Conservation (phyloP, 139 green algal species). For the Coelastrella sp. region DNA sequence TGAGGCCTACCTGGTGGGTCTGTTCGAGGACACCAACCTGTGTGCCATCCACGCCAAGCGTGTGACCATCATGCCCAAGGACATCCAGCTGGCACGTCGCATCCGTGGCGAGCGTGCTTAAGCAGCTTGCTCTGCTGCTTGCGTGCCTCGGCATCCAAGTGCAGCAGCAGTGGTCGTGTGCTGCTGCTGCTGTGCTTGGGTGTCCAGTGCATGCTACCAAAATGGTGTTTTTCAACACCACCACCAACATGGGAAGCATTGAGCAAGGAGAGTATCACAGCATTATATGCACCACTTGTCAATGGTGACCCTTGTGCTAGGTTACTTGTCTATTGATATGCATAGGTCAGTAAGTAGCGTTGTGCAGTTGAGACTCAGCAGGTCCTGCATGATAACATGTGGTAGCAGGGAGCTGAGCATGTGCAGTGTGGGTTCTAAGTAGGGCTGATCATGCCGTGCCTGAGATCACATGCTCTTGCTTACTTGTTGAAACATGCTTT, state of each 20-base stretch:
- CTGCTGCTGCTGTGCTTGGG: background rate
- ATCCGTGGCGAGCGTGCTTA: conserved; percentile 91
- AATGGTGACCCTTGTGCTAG: background rate
- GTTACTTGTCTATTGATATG: background rate
- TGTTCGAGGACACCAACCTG: conserved; percentile 97
- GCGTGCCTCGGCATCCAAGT: background rate
- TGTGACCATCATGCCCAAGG: conserved; percentile 97
- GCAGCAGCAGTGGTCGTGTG: background rate
- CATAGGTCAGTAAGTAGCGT: background rate
- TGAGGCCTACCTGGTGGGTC: conserved; percentile 97
- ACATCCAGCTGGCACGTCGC: conserved; percentile 94
- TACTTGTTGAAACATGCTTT: no score
- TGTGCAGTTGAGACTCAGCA: background rate
- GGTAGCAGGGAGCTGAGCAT: background rate
- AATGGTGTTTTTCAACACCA: conserved; percentile 48
- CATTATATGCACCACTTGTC: background rate
- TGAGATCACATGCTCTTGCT: background rate
- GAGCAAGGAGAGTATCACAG: no score
- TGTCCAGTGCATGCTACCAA: conserved; percentile 11
- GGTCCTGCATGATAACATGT: background rate
- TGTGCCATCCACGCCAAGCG: conserved; percentile 93
- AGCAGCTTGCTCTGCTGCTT: conserved; percentile 16
- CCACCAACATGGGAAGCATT: background rate
- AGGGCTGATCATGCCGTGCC: background rate
- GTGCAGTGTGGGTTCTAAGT: background rate